Evolutionary conservation across 306 rosid species (phyloP), one percentile per base, ranked within the genome.

Genomic region (Hippophae tibetana): DNA sequence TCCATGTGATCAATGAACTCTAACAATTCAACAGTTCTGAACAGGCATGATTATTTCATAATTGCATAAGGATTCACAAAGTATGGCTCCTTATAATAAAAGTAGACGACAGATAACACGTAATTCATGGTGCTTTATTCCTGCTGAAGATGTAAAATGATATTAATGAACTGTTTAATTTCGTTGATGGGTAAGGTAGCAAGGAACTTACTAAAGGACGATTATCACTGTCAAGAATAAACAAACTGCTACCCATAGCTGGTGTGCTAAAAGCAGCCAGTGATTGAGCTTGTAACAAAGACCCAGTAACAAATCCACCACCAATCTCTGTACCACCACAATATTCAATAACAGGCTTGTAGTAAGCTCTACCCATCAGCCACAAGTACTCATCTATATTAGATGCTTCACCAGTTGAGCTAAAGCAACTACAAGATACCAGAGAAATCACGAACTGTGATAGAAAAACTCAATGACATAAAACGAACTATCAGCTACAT

Each of bases 241-340:
- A 87, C 76, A 90, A 73, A 76, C 69, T 76, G 78, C 96, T 85
- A 54, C 96, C 74, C 87, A 90, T 85, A 45, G 84, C 96, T 10
- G 96, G 98, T 61, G 93, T 87, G 85, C 98, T 90, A 71, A 90
- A 90, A 76, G 98, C 89, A 63, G 96, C 87, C 74, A 90, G 72
- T 45, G 98, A 84, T 53, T 90, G 98, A 74, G 95, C 75, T 76
- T 90, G 93, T 65, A 85, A 79, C 25, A 90, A 62, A 65, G 98
- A 90, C 53, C 98, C 98, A 65, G 85, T 47, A 66, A 87, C 74
- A 75, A 90, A 90, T 57, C 78, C 92, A 67, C 98, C 96, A 38
- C 96, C 96, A 69, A 90, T 87, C 79, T 90, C 98, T 9, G 98
- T 90, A 52, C 98, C 98, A 60, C 98, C 98, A 72, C 98, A 90